These are phyloP conservation scores for Pleurotus tuber-regium DNA, from an alignment of 768 basidiomycete species.

Conservation along the genomic window DNA sequence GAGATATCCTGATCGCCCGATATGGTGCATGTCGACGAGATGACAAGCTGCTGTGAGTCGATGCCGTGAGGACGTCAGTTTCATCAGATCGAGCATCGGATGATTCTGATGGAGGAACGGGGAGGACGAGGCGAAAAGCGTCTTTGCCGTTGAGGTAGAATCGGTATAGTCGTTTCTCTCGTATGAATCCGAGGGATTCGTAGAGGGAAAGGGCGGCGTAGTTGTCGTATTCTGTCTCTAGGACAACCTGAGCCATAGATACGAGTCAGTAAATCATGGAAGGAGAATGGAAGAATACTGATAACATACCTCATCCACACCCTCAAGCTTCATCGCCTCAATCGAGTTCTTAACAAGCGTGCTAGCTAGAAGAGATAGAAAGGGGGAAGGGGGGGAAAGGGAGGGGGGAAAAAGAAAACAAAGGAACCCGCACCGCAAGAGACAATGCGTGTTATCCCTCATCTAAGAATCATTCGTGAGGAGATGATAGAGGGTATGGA, in stretches of 20 bases:
- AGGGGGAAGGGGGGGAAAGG: slow-evolving; percentile 10
- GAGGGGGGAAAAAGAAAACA: slow-evolving; percentile 28
- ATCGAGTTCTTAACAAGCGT: slow-evolving; percentile 82
- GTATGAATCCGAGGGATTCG: slow-evolving; percentile 89
- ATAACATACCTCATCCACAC: slow-evolving; percentile 78
- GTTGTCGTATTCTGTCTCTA: slow-evolving; percentile 97
- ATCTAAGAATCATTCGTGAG: slow-evolving; percentile 46
- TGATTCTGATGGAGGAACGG: slow-evolving; percentile 38
- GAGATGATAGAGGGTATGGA: slow-evolving; percentile 32
- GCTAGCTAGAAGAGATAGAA: slow-evolving; percentile 55
- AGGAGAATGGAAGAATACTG: slow-evolving; percentile 1
- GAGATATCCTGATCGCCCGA: slow-evolving; percentile 43
- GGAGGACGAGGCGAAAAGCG: slow-evolving; percentile 80
- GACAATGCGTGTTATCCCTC: slow-evolving; percentile 39
- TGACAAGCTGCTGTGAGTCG: neutral
- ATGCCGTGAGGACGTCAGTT: slow-evolving; percentile 7
- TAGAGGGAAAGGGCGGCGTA: slow-evolving; percentile 84
- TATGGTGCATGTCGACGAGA: slow-evolving; percentile 24
- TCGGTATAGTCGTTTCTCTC: slow-evolving; percentile 90
- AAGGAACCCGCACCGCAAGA: slow-evolving; percentile 39
- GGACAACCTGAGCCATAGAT: slow-evolving; percentile 72
- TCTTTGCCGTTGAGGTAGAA: slow-evolving; percentile 99
- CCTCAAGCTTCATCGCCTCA: slow-evolving; percentile 76
- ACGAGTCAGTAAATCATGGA: neutral
- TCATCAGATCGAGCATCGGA: slow-evolving; percentile 30